These are phyloP conservation scores for Zopfochytrium polystomum DNA, from an alignment of 371 early-diverging fungal species.

Conservation along the genomic window DNA sequence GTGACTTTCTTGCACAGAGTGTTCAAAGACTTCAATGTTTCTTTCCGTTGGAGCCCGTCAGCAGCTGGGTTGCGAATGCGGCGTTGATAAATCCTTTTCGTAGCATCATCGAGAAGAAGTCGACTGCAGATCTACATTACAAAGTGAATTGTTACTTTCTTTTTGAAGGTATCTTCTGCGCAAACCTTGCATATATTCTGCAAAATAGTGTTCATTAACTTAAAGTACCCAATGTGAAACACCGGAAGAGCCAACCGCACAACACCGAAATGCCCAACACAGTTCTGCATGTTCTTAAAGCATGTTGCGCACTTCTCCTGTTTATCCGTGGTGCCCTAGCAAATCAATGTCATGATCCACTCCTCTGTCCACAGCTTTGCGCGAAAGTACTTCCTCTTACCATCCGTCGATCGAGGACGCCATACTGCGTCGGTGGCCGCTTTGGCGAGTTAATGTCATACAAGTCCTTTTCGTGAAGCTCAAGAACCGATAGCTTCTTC, in stretches of 20 bases:
- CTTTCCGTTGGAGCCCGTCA: constrained; percentile 75
- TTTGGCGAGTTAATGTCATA: constrained; percentile 70
- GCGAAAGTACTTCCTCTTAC: constrained; percentile 45
- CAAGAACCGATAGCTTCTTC: constrained; percentile 80
- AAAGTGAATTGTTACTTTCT: constrained; percentile 6
- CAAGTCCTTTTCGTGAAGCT: constrained; percentile 87
- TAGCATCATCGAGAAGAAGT: constrained; percentile 82
- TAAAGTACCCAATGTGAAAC: constrained; percentile 97
- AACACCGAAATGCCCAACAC: constrained; percentile 98
- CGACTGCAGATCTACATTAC: constrained; percentile 71
- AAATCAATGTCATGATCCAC: not conserved
- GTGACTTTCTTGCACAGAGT: constrained; percentile 85
- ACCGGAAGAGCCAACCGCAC: constrained; percentile 93
- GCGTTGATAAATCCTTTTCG: constrained; percentile 67
- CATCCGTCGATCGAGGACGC: constrained; percentile 87
- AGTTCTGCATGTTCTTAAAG: constrained; percentile 82
- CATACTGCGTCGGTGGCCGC: constrained; percentile 76
- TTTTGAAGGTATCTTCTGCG: too few relatives aligned
- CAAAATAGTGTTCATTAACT: constrained; percentile 81
- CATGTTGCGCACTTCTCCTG: constrained; percentile 88
- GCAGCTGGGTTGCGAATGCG: constrained; percentile 73
- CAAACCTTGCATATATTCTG: constrained; percentile 96
- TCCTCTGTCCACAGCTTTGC: not conserved
- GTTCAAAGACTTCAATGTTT: constrained; percentile 79
- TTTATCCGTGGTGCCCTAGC: constrained; percentile 87